phyloP scores from a whole-genome alignment of 2,329 filamentous ascomycete genomes.

The Dactylonectria macrodidyma region DNA sequence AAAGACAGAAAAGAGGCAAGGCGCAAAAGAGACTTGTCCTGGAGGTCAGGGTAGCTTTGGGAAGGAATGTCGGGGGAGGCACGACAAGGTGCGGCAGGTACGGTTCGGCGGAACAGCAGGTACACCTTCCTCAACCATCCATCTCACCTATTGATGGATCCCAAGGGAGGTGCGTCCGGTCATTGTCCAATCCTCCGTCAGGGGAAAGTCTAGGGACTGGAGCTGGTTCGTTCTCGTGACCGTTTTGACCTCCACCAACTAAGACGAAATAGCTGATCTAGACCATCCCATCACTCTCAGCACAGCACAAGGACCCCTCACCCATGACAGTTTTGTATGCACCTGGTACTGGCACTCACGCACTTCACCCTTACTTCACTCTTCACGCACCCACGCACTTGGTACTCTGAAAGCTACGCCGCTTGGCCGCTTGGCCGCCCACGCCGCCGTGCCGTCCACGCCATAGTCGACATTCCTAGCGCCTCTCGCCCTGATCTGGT shows the following conservation, averaged over 20 bases:
- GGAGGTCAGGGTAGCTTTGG: slow-evolving; percentile 1
- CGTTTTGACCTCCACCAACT: slow-evolving; percentile 9
- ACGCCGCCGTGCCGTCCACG: slow-evolving; percentile 10
- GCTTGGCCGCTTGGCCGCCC: neutral
- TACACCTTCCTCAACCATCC: slow-evolving; percentile 21
- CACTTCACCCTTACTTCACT: neutral
- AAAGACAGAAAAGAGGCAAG: slow-evolving; percentile 25
- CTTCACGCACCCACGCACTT: neutral
- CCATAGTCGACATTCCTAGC: slow-evolving; percentile 30
- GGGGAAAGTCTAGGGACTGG: neutral
- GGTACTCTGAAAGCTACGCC: slow-evolving; percentile 1
- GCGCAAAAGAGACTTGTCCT: slow-evolving; percentile 29
- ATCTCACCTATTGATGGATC: neutral
- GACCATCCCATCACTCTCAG: slow-evolving; percentile 8
- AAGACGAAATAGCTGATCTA: neutral
- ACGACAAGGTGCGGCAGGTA: slow-evolving; percentile 27
- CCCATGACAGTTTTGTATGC: neutral
- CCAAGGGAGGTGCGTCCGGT: neutral
- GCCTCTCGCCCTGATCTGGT: slow-evolving; percentile 24
- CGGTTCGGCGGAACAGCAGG: slow-evolving; percentile 25
- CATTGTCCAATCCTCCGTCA: slow-evolving; percentile 3
- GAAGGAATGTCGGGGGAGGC: neutral
- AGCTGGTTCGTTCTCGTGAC: slow-evolving; percentile 15
- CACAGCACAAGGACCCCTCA: neutral
- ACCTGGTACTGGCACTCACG: neutral